These are phyloP conservation scores for Aureobasidium sp. DNA, from an alignment of 2,329 filamentous ascomycete genomes.

Conservation along the genomic window DNA sequence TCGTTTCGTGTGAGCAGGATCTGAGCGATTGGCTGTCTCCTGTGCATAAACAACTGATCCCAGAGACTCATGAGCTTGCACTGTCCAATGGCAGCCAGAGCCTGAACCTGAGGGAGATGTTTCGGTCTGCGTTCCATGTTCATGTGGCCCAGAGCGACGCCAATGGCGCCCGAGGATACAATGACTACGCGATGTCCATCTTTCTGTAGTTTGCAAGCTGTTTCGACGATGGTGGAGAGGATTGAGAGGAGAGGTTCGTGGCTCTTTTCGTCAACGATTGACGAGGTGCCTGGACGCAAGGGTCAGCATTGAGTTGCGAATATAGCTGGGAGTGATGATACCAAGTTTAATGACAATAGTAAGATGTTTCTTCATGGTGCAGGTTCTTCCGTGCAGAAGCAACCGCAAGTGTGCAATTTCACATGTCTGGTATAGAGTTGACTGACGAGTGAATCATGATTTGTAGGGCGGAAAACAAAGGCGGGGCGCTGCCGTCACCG, in stretches of 20 bases:
- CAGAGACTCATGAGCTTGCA: slow-evolving; percentile 91
- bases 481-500: background rate
- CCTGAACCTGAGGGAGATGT: slow-evolving; percentile 82
- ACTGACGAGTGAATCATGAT: background rate
- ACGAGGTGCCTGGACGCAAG: slow-evolving; percentile 68
- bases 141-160: slow-evolving; percentile 85
- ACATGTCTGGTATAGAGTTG: slow-evolving; percentile 1
- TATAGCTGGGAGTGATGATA: slow-evolving; percentile 32
- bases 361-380: slow-evolving; percentile 58
- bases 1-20: slow-evolving; percentile 91
- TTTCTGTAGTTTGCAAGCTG: slow-evolving; percentile 74
- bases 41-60: slow-evolving; percentile 84
- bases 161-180: slow-evolving; percentile 94
- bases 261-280: slow-evolving; percentile 94
- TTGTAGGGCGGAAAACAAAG: background rate
- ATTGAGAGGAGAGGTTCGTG: slow-evolving; percentile 90
- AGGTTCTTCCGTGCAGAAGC: background rate
- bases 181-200: slow-evolving; percentile 93
- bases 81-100: slow-evolving; percentile 90
- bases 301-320: background rate
- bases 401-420: background rate
- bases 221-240: slow-evolving; percentile 87
- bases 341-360: slow-evolving; percentile 83
- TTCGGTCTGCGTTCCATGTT: slow-evolving; percentile 80
- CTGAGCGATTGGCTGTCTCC: slow-evolving; percentile 86